Conservation (phyloP, 176 grass and related monocot genomes). For the Musa itinerans region DNA sequence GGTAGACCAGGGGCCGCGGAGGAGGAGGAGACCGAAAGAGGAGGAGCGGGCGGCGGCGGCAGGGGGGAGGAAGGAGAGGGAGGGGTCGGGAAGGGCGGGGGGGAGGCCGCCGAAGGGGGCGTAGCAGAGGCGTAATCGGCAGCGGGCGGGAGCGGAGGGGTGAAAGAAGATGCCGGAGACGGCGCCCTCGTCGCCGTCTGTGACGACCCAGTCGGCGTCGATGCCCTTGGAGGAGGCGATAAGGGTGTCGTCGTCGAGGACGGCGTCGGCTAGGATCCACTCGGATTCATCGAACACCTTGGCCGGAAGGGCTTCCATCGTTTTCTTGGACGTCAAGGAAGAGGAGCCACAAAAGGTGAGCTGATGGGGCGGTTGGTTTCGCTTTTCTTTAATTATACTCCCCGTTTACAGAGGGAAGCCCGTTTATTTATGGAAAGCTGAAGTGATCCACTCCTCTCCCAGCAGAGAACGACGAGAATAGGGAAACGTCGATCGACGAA, state of each 20-base stretch:
- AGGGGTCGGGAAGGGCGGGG: constrained; percentile 5
- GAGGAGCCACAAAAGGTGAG: not conserved
- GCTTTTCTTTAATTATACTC: too few species aligned
- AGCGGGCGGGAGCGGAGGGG: not conserved
- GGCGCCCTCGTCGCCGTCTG: constrained; percentile 14
- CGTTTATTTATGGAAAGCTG: too few species aligned
- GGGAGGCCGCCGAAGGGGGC: constrained; percentile 10
- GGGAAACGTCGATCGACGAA: too few species aligned
- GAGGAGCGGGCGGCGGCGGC: constrained; percentile 22
- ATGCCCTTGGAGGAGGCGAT: not conserved
- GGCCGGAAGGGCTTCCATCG: not conserved
- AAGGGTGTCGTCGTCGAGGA: too few species aligned
- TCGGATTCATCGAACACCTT: constrained; percentile 24
- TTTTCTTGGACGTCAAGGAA: not conserved
- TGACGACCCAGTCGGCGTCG: constrained; percentile 17
- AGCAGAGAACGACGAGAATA: too few species aligned
- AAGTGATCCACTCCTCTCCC: too few species aligned
- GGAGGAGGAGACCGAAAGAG: constrained; percentile 22
- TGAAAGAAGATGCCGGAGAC: constrained; percentile 23
- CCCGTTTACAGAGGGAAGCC: too few species aligned
- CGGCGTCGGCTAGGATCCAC: constrained; percentile 17
- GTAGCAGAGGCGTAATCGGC: not conserved
- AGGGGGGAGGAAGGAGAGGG: constrained; percentile 26
- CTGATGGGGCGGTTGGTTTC: too few species aligned
- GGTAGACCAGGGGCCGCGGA: constrained; percentile 22